A percentile compares a stretch with the other conserved stretches of the same genome.
These are phyloP conservation scores for Epicoccum sorghinum DNA, from an alignment of 2,329 filamentous ascomycete species.

Conservation along the genomic window DNA sequence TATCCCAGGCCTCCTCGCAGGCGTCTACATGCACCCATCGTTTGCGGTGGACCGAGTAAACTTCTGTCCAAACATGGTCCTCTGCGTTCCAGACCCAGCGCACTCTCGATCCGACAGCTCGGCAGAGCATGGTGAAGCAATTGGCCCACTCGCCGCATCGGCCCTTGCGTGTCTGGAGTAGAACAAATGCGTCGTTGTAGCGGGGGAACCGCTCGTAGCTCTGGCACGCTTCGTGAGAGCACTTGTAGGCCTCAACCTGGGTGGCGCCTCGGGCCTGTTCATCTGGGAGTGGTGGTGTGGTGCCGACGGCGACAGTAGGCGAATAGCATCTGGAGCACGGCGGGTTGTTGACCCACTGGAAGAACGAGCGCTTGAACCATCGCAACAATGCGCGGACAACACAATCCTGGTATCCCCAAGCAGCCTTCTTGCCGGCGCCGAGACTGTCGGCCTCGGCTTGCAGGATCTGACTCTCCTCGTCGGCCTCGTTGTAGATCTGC, in stretches of 20 bases:
- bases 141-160: constrained; percentile 96
- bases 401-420: constrained; percentile 98
- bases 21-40: constrained; percentile 97
- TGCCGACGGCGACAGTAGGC: constrained; percentile 81
- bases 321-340: constrained; percentile 80
- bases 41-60: constrained; percentile 91
- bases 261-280: constrained; percentile 87
- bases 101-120: constrained; percentile 86
- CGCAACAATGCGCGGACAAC: constrained; percentile 87
- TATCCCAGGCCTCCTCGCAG: constrained; percentile 95
- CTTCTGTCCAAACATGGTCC: constrained; percentile 97
- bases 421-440: constrained; percentile 76
- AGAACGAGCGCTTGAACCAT: constrained; percentile 97
- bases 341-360: constrained; percentile 96
- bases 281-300: constrained; percentile 83
- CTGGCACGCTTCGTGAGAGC: constrained; percentile 75
- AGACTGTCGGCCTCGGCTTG: constrained; percentile 88
- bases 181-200: constrained; percentile 92
- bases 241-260: constrained; percentile 88
- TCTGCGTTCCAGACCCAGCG: constrained; percentile 99
- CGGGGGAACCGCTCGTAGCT: constrained; percentile 88
- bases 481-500: constrained; percentile 89
- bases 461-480: constrained; percentile 89
- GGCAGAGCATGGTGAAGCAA: constrained; percentile 97
- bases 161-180: constrained; percentile 84